A percentile compares a stretch with the other conserved stretches of the same genome.
These are phyloP conservation scores for Dactylella cylindrospora DNA, from an alignment of 2,329 filamentous ascomycete genomes.

Conservation along the genomic window DNA sequence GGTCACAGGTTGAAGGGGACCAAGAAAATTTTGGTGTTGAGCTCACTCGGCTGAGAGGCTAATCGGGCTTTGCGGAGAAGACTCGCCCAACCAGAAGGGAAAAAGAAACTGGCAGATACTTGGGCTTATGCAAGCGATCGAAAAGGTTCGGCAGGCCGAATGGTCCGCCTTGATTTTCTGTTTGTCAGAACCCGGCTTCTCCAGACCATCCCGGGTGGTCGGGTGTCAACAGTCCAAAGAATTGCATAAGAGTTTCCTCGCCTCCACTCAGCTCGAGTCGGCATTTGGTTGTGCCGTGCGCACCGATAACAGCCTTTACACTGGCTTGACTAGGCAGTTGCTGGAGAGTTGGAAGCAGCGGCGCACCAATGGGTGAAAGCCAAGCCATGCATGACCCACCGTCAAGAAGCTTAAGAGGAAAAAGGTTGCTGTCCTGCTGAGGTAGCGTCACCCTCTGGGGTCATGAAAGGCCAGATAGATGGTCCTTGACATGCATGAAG, in stretches of 20 bases:
- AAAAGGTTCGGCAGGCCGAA: conserved; percentile 43
- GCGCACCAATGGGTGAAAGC: conserved; percentile 25
- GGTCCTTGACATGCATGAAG: conserved; percentile 42
- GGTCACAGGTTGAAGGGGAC: too few species aligned
- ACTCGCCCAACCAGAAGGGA: too few species aligned
- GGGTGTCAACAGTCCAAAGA: conserved; percentile 38
- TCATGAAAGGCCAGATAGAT: conserved; percentile 34
- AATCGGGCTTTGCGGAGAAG: conserved; percentile 27
- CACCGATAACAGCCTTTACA: conserved; percentile 28
- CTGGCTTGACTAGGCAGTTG: conserved; percentile 27
- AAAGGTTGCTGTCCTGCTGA: conserved; percentile 31
- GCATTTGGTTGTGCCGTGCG: conserved; percentile 43
- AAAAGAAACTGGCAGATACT: too few species aligned
- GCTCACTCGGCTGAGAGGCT: conserved; percentile 34
- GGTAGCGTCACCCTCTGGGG: conserved; percentile 33
- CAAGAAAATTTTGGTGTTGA: conserved; percentile 17
- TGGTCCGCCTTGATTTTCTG: conserved; percentile 34
- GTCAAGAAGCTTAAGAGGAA: conserved; percentile 42
- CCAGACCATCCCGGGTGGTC: conserved; percentile 33
- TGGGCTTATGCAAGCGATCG: conserved; percentile 31
- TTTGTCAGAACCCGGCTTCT: conserved; percentile 23
- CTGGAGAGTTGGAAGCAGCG: conserved; percentile 27
- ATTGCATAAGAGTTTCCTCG: conserved; percentile 34
- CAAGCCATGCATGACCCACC: conserved; percentile 40
- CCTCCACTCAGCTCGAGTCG: conserved; percentile 40